phyloP scores from a whole-genome alignment of 192 early-diverging fungal genomes.

The Linnemannia elongata region DNA sequence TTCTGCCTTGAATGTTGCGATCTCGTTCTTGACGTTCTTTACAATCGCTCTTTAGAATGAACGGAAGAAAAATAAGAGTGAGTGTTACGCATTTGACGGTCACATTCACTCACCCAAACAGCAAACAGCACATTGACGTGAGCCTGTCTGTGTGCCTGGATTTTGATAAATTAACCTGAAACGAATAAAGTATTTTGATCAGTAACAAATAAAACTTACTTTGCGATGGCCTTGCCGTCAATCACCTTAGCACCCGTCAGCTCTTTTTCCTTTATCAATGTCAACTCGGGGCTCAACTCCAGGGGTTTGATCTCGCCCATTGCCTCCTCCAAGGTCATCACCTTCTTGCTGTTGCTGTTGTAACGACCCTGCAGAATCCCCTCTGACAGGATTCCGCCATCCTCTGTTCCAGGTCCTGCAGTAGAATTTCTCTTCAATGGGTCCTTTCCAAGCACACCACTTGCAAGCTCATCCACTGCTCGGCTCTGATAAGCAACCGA shows the following conservation, averaged over 20 bases:
- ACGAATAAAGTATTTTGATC: neutral
- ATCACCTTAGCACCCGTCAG: conserved; percentile 66
- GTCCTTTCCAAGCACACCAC: conserved; percentile 18
- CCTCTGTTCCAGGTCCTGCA: neutral
- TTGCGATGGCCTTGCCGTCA: conserved; percentile 85
- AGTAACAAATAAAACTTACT: conserved; percentile 60
- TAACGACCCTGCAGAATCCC: conserved; percentile 19
- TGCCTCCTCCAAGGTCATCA: conserved; percentile 42
- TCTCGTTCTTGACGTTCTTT: conserved; percentile 74
- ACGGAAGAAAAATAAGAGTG: neutral
- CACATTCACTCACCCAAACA: neutral
- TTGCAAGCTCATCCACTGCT: conserved; percentile 31
- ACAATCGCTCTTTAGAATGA: conserved; percentile 72
- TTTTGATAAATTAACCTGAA: neutral
- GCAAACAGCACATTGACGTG: too few relatives aligned
- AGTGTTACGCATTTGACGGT: neutral
- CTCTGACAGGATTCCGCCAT: conserved; percentile 21
- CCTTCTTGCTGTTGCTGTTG: conserved; percentile 13
- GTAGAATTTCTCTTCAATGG: neutral
- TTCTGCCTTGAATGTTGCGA: conserved; percentile 70
- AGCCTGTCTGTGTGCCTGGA: neutral
- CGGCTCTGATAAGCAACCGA: conserved; percentile 21
- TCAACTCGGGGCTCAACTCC: conserved; percentile 46
- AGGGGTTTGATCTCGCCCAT: conserved; percentile 50
- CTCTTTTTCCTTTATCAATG: conserved; percentile 16